Evolutionary conservation across 2,329 filamentous ascomycete genomes (phyloP), one percentile per base, ranked within the genome.

Genomic region (Exophiala sp.): DNA sequence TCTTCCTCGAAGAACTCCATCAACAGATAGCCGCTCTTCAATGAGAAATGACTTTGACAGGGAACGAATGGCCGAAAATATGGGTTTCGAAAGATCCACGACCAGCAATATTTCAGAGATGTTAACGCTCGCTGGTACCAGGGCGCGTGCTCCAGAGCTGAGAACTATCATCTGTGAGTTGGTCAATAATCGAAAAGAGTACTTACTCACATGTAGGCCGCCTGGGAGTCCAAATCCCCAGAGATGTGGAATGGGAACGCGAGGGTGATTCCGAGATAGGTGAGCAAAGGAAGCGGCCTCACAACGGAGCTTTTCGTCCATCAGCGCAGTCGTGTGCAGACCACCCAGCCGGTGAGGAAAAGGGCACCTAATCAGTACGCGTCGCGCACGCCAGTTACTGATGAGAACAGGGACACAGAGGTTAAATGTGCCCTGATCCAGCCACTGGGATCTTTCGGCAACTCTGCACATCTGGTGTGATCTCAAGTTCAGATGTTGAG

Each of bases 121-220:
- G 18, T 16, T 10, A 34, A 48, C 18, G 23, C 23, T 34, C 46
- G 35, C n/a, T n/a, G 24, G 13, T 48, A 21, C 37, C 46, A 48
- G 37, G 37, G 37, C 8, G 32, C 24, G 13, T 34, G 24, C 16
- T 32, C 46, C 1, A 35, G 11, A 4, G 34, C 18, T 22, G 46
- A 34, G 18, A 48, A 43, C 38, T 83, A 19, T 78, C n/a, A 45
- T 7, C 35, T 14, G n/a, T n/a, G n/a, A n/a, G 18, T 45, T 10
- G 37, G 30, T 22, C 18, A 81, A 54, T 77, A 77, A 0, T n/a
- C 77, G 77, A 0, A 74, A 24, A 41, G 9, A 6, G 18, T 13
- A 6, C 11, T 21, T 9, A 23, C 46, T 43, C 23, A 43, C 46
- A 3, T 7, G 10, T 16, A 19, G 2, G 24, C 38, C 46, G 18